These are phyloP conservation scores for Mycena sp. DNA, from an alignment of 1,284 basidiomycete species.

Conservation along the genomic window DNA sequence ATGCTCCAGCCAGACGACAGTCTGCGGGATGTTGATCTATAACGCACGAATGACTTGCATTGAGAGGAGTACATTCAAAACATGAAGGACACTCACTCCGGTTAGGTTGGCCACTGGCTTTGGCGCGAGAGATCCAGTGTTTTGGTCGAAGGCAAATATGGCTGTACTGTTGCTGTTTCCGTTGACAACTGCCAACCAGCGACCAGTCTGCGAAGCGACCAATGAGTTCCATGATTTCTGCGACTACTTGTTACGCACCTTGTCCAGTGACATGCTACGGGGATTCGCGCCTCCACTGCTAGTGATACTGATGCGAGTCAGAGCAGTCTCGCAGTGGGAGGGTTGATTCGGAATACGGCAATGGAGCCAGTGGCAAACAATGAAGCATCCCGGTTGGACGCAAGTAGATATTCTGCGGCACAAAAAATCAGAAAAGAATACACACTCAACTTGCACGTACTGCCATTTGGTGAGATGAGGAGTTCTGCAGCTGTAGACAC, in stretches of 20 bases:
- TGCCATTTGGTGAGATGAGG: slow-evolving; percentile 20
- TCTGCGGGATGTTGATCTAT: slow-evolving; percentile 18
- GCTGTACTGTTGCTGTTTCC: slow-evolving; percentile 23
- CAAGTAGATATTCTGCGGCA: slow-evolving; percentile 13
- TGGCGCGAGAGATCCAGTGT: slow-evolving; percentile 14
- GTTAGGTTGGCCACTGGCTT: slow-evolving; percentile 21
- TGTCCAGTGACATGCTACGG: slow-evolving; percentile 22
- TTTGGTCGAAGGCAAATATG: slow-evolving; percentile 18
- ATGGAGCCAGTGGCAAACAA: slow-evolving; percentile 13
- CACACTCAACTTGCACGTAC: slow-evolving; percentile 2
- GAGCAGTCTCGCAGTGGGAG: slow-evolving; percentile 17
- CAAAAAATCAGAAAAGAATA: not conserved
- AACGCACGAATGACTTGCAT: too few relatives aligned
- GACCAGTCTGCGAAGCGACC: slow-evolving; percentile 2
- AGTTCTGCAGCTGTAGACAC: slow-evolving; percentile 23
- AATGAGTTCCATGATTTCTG: not conserved
- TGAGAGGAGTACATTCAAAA: too few relatives aligned
- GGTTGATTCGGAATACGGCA: slow-evolving; percentile 20
- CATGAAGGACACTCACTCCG: slow-evolving; percentile 6
- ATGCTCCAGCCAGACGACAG: slow-evolving; percentile 23
- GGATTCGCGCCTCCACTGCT: slow-evolving; percentile 22
- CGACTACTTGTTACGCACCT: not conserved
- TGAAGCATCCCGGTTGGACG: slow-evolving; percentile 20
- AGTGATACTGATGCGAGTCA: slow-evolving; percentile 21
- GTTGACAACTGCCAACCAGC: slow-evolving; percentile 20